Evolutionary conservation across 306 rosid genomes (phyloP).

Genomic region (Cercis canadensis): DNA sequence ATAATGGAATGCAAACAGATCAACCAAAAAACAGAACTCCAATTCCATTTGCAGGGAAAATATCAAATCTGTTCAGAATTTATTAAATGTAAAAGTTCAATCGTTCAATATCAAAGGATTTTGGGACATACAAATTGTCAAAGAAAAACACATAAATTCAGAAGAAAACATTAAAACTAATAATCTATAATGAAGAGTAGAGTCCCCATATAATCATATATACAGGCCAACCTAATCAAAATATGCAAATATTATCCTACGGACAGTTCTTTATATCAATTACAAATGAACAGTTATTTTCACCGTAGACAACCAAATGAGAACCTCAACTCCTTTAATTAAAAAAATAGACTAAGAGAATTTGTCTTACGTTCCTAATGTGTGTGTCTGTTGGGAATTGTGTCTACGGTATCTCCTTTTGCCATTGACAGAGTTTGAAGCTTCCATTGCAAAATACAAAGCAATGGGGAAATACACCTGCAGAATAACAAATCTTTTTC

Average conservation of each 20-base stretch:
- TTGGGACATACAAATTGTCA: too few relatives aligned
- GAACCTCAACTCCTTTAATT: too few relatives aligned
- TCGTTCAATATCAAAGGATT: not conserved
- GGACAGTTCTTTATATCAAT: too few relatives aligned
- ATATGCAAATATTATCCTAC: too few relatives aligned
- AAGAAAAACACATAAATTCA: not conserved
- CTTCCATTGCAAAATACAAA: conserved; percentile 40
- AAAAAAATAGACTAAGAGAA: too few relatives aligned
- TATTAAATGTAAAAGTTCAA: not conserved
- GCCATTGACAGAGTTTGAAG: conserved; percentile 30
- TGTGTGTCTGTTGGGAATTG: conserved; percentile 42
- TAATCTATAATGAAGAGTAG: not conserved
- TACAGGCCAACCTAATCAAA: too few relatives aligned
- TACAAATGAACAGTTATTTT: too few relatives aligned
- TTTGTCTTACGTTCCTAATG: conserved; percentile 67
- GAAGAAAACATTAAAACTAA: not conserved
- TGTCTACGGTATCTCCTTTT: conserved; percentile 58
- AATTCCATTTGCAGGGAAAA: not conserved
- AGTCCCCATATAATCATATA: too few relatives aligned
- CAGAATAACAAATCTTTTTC: not conserved
- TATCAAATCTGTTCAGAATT: too few relatives aligned
- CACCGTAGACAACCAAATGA: too few relatives aligned
- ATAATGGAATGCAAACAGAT: not conserved
- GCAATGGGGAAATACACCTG: not conserved
- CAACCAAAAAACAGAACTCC: not conserved